Conservation (phyloP, 192 early-diverging fungal species). For the Oehlia diaphana region DNA sequence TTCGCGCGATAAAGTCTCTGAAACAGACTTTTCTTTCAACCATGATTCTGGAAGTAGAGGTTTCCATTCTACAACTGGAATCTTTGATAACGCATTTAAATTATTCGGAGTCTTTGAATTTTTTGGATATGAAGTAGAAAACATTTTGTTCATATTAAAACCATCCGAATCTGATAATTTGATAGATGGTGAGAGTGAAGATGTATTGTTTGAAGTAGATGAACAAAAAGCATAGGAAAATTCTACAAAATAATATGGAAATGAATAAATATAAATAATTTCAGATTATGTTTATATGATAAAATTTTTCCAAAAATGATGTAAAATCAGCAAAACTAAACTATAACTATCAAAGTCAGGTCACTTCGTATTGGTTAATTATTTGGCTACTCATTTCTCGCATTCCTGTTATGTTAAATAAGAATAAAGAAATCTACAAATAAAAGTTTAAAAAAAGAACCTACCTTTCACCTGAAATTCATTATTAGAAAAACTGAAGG, state of each 20-base stretch:
- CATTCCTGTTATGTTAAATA: neutral
- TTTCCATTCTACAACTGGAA: constrained; percentile 28
- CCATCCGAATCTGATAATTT: neutral
- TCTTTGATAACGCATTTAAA: neutral
- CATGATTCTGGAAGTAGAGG: constrained; percentile 37
- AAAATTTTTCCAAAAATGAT: no score
- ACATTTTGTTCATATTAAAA: neutral
- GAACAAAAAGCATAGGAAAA: constrained; percentile 2
- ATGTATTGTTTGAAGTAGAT: constrained; percentile 4
- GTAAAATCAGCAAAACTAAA: no score
- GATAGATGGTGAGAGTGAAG: neutral
- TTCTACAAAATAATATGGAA: neutral
- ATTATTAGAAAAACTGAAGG: constrained; percentile 7
- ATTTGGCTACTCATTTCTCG: no score
- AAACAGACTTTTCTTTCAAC: constrained; percentile 28
- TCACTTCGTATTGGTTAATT: no score
- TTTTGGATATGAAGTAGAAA: neutral
- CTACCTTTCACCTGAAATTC: constrained; percentile 21
- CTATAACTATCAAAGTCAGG: no score
- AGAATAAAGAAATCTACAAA: neutral
- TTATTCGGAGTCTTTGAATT: neutral
- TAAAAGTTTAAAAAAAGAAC: neutral
- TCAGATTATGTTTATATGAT: no score
- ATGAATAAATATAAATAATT: neutral
- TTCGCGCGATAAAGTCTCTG: constrained; percentile 32